These are phyloP conservation scores for Chaetomiaceae sp. DNA, from an alignment of 2,329 filamentous ascomycete species.

Conservation along the genomic window DNA sequence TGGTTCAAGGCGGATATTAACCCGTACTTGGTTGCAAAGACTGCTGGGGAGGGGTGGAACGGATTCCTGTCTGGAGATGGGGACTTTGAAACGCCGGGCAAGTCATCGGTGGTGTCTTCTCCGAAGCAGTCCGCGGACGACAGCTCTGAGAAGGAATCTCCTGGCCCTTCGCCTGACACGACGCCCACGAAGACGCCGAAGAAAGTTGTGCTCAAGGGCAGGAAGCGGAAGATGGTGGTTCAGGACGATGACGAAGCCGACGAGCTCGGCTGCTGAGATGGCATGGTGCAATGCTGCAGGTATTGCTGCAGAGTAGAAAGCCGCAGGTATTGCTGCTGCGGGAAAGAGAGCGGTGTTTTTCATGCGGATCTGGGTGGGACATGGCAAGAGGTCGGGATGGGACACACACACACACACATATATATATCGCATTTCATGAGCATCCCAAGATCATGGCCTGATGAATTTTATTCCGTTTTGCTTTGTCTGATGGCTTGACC, in stretches of 20 bases:
- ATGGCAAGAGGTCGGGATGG: neutral
- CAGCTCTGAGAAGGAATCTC: slow-evolving; percentile 1
- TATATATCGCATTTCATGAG: neutral
- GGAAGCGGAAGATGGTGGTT: slow-evolving; percentile 18
- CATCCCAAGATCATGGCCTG: neutral
- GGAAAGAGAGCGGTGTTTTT: neutral
- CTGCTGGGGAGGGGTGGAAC: slow-evolving; percentile 38
- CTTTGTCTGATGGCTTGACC: neutral
- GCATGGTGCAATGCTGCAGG: neutral
- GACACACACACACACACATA: too few relatives aligned
- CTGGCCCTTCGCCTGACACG: slow-evolving; percentile 6
- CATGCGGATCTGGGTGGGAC: neutral
- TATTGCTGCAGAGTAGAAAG: too few relatives aligned
- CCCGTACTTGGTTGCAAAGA: slow-evolving; percentile 50
- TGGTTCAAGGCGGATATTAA: slow-evolving; percentile 62
- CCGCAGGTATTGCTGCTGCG: too few relatives aligned
- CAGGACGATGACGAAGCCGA: slow-evolving; percentile 20
- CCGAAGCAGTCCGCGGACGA: neutral
- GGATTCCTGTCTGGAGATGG: slow-evolving; percentile 14
- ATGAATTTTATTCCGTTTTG: neutral
- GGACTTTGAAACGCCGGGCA: slow-evolving; percentile 1
- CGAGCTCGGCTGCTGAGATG: slow-evolving; percentile 16
- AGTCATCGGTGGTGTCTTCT: neutral
- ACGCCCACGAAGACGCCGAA: slow-evolving; percentile 10
- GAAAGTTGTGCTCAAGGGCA: slow-evolving; percentile 8